Conservation (phyloP, 2,329 filamentous ascomycete genomes). For the Purpureocillium takamizusanense region DNA sequence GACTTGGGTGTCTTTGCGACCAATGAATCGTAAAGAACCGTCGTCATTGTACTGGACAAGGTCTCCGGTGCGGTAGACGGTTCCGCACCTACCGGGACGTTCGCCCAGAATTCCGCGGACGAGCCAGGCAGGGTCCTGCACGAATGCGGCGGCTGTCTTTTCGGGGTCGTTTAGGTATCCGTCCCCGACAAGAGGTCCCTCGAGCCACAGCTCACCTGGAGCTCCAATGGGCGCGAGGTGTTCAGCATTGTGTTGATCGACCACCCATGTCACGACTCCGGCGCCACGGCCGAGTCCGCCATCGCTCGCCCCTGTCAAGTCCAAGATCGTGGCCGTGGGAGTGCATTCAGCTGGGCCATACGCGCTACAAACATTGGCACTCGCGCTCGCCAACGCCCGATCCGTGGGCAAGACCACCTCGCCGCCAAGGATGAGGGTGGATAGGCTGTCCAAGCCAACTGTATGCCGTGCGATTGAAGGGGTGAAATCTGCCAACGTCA, state of each 20-base stretch:
- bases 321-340: conserved; percentile 1
- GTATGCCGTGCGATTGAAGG: conserved; percentile 9
- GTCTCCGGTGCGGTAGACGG: conserved; percentile 14
- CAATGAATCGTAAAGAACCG: conserved; percentile 29
- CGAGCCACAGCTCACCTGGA: conserved; percentile 17
- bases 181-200: conserved; percentile 13
- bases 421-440: conserved; percentile 9
- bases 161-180: conserved; percentile 13
- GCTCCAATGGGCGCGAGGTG: conserved; percentile 10
- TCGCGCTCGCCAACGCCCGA: conserved; percentile 5
- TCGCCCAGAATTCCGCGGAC: conserved; percentile 2
- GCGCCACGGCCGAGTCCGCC: conserved; percentile 5
- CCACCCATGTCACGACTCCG: conserved; percentile 12
- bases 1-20: conserved; percentile 45
- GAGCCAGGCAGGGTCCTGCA: conserved; percentile 7
- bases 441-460: conserved; percentile 4
- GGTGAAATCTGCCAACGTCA: conserved; percentile 9
- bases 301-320: background rate
- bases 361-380: conserved; percentile 7
- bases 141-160: conserved; percentile 4
- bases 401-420: conserved; percentile 7
- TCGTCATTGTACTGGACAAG: conserved; percentile 18
- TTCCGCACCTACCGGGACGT: conserved; percentile 3
- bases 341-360: conserved; percentile 15
- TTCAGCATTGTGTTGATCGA: conserved; percentile 8